Evolutionary conservation across 148 eudicot genomes (phyloP), one percentile per base, ranked within the genome.

Genomic region (Arbutus unedo): DNA sequence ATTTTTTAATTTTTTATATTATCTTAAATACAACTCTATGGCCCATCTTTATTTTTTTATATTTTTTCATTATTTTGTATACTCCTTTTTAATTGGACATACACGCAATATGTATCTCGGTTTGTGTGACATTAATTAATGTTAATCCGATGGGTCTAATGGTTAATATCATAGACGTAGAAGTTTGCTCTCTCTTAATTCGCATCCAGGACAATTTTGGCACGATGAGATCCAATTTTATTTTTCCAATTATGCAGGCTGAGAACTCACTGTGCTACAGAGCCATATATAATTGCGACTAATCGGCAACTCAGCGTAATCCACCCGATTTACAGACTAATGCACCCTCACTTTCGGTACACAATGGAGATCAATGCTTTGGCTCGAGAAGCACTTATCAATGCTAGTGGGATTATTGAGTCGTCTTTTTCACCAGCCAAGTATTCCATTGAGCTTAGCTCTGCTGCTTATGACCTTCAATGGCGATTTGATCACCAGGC

Each of bases 331-430:
- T 85, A 87, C 71, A 89, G 90, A 76, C 89, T 95, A 8, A 13
- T 95, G 85, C 87, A 86, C 49, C 98, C 97, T 87, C 91, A 95
- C 85, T 88, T 92, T 2, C 91, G 98, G 0, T 95, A 91, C 89
- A 95, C 98, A 6, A 91, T 95, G 97, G 97, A 93, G 91, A 95
- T 95, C 76, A 95, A 95, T 83, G 92, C 93, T 62, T 89, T 95
- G 66, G 98, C 95, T 79, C 89, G 98, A 44, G 84, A 90, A 83
- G 86, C 93, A 54, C 89, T 95, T 18, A 87, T 95, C 6, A 93
- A 90, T 56, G 94, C 88, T 0, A 82, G 60, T 19, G 97, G 98
- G 16, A 89, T 87, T 14, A 95, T 95, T 21, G 98, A 95, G 82
- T 55, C 80, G 2, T 25, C 91, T 0, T 95, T 95, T 81, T 82